A percentile compares a stretch with the other conserved stretches of the same genome.
Evolutionary conservation across 805 yeast species (phyloP).

Genomic region (Cyberlindnera americana): DNA sequence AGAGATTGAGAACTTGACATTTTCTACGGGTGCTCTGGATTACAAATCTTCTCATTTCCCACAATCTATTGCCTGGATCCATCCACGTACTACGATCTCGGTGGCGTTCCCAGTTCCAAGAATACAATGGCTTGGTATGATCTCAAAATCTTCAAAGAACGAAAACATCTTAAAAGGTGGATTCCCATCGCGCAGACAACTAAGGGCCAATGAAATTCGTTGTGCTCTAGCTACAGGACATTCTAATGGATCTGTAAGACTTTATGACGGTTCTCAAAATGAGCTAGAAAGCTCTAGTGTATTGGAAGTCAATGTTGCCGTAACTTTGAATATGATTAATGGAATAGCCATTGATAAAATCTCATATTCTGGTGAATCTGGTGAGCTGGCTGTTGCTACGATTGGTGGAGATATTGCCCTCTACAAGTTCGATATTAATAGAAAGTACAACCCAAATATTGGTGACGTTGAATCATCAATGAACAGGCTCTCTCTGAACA

Average conservation of each 20-base stretch:
- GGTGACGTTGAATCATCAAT: constrained; percentile 30
- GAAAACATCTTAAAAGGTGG: constrained; percentile 74
- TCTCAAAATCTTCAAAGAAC: constrained; percentile 43
- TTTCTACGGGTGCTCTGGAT: constrained; percentile 51
- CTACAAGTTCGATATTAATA: constrained; percentile 64
- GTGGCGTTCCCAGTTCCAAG: constrained; percentile 54
- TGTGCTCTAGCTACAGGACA: constrained; percentile 81
- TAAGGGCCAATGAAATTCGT: constrained; percentile 47
- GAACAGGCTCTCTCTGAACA: constrained; percentile 28
- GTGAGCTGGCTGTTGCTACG: constrained; percentile 69
- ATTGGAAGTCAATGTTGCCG: constrained; percentile 54
- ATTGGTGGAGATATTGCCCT: constrained; percentile 70
- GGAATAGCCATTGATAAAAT: constrained; percentile 50
- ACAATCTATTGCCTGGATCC: constrained; percentile 72
- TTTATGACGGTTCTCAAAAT: constrained; percentile 80
- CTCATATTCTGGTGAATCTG: constrained; percentile 74
- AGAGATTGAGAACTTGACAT: constrained; percentile 56
- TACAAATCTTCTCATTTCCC: constrained; percentile 66
- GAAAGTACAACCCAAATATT: constrained; percentile 36
- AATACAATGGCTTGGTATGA: constrained; percentile 76
- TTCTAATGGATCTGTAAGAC: constrained; percentile 73
- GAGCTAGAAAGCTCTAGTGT: constrained; percentile 60
- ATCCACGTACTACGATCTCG: constrained; percentile 63
- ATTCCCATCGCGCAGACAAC: constrained; percentile 50
- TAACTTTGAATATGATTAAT: constrained; percentile 42